phyloP scores from a whole-genome alignment of 495 filamentous ascomycete genomes.

The Elasticomyces elasticus region DNA sequence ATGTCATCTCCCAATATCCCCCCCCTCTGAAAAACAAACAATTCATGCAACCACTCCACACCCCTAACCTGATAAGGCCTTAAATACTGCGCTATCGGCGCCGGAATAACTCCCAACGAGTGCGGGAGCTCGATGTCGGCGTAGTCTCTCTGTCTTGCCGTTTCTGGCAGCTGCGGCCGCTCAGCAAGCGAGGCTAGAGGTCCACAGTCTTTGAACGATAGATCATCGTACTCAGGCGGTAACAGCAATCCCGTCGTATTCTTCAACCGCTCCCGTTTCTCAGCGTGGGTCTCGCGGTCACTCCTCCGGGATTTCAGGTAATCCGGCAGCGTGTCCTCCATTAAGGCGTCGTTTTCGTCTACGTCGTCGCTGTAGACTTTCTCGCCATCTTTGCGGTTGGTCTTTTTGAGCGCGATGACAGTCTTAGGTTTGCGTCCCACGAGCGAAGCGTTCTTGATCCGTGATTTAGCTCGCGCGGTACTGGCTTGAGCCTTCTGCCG shows the following conservation, averaged over 20 bases:
- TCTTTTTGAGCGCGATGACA: slow-evolving; percentile 24
- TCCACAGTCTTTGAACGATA: no score
- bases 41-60: slow-evolving; percentile 73
- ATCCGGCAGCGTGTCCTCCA: slow-evolving; percentile 49
- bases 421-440: slow-evolving; percentile 28
- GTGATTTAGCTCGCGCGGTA: slow-evolving; percentile 38
- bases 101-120: slow-evolving; percentile 78
- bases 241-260: slow-evolving; percentile 61
- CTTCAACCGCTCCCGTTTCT: slow-evolving; percentile 41
- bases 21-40: slow-evolving; percentile 87
- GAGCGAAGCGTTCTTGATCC: slow-evolving; percentile 31
- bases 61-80: slow-evolving; percentile 86
- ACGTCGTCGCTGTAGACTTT: slow-evolving; percentile 14
- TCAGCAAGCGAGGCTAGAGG: slow-evolving; percentile 56
- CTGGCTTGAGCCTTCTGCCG: slow-evolving; percentile 43
- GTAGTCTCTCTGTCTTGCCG: no score
- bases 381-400: neutral
- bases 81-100: slow-evolving; percentile 84
- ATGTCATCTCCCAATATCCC: slow-evolving; percentile 93
- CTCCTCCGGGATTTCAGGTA: slow-evolving; percentile 46
- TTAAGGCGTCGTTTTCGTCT: slow-evolving; percentile 44
- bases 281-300: slow-evolving; percentile 40
- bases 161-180: slow-evolving; percentile 50
- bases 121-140: slow-evolving; percentile 63
- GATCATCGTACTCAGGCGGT: slow-evolving; percentile 67